Evolutionary conservation across 129 eudicot genomes (phyloP).

Genomic region (Helianthus tuberosus): DNA sequence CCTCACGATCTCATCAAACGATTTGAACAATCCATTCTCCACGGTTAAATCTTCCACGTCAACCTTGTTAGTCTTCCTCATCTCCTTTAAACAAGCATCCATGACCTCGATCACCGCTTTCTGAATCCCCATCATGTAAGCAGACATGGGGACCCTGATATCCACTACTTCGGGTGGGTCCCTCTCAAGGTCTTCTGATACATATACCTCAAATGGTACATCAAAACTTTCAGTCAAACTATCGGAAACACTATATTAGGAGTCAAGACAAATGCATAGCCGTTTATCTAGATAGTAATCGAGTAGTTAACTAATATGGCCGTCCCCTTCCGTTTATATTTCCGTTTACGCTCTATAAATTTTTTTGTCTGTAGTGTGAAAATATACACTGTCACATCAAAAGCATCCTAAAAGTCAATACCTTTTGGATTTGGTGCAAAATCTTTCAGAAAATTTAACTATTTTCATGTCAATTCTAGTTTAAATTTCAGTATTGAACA

Average conservation of each 20-base stretch:
- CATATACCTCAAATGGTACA: conserved; percentile 54
- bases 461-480: too few relatives aligned
- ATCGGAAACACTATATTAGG: not conserved
- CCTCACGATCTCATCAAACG: conserved; percentile 95
- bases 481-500: too few relatives aligned
- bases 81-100: conserved; percentile 98
- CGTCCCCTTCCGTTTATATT: too few relatives aligned
- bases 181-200: conserved; percentile 88
- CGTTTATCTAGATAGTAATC: not conserved
- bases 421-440: too few relatives aligned
- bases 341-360: too few relatives aligned
- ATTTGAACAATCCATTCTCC: conserved; percentile 92
- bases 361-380: too few relatives aligned
- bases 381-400: too few relatives aligned
- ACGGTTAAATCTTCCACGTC: conserved; percentile 96
- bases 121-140: conserved; percentile 81
- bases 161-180: conserved; percentile 95
- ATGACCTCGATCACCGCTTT: conserved; percentile 93
- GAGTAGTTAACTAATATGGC: too few relatives aligned
- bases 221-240: not conserved
- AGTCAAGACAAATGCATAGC: not conserved
- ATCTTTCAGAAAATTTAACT: too few relatives aligned
- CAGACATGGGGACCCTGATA: conserved; percentile 85
- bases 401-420: too few relatives aligned
- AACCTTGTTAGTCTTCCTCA: conserved; percentile 97